phyloP scores from a whole-genome alignment of 352 stramenopile species.

The Detonula confervacea region DNA sequence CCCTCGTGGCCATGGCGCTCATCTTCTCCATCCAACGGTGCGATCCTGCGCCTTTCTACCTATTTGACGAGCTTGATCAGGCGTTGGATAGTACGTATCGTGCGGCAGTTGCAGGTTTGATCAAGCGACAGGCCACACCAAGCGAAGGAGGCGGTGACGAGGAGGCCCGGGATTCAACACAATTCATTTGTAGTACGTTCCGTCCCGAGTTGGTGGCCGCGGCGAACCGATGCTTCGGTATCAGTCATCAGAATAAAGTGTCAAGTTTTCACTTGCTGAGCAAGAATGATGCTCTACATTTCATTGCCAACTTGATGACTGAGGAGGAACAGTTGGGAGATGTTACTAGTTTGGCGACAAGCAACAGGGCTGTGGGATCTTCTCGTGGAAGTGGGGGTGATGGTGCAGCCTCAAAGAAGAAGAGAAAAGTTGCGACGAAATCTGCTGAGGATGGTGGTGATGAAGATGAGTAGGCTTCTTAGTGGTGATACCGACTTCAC shows the following conservation, averaged over 20 bases:
- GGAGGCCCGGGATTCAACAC: conserved; percentile 79
- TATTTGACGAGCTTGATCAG: conserved; percentile 99
- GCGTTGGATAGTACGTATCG: conserved; percentile 99
- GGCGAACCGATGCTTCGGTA: conserved; percentile 97
- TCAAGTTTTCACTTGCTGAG: conserved; percentile 90
- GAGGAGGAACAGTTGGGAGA: conserved; percentile 61
- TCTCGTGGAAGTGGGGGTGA: neutral
- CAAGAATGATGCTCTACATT: too few species aligned
- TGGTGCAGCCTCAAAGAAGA: conserved; percentile 3
- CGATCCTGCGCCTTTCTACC: conserved; percentile 99
- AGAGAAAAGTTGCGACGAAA: too few species aligned
- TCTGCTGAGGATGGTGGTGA: too few species aligned
- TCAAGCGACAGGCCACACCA: conserved; percentile 95
- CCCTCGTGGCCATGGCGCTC: conserved; percentile 98
- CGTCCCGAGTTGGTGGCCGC: conserved; percentile 98
- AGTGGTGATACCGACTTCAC: too few species aligned
- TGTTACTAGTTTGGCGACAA: conserved; percentile 14
- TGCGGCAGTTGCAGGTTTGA: conserved; percentile 94
- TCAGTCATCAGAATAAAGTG: conserved; percentile 99
- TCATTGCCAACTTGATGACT: conserved; percentile 86
- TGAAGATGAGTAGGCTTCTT: too few species aligned
- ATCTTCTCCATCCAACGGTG: conserved; percentile 99
- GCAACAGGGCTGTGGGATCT: conserved; percentile 10
- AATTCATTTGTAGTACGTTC: conserved; percentile 99
- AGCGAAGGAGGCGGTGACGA: conserved; percentile 87